Evolutionary conservation across 805 yeast species (phyloP).

Genomic region (Candida michaelii): DNA sequence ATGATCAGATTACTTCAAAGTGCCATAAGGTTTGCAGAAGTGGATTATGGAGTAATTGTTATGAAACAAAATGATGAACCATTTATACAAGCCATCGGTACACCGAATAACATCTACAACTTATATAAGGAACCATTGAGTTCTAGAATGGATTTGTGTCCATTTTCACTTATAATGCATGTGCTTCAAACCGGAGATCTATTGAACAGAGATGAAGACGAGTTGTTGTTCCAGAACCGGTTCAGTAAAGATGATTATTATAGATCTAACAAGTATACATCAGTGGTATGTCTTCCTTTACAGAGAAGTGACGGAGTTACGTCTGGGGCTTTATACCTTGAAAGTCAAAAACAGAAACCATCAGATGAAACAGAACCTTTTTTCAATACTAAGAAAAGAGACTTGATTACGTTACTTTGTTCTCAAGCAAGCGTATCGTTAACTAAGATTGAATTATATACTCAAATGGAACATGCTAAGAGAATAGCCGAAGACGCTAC

Average conservation of each 20-base stretch:
- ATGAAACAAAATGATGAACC: slow-evolving; percentile 24
- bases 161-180: slow-evolving; percentile 38
- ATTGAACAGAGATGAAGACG: slow-evolving; percentile 37
- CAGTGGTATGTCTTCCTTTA: slow-evolving; percentile 47
- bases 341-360: slow-evolving; percentile 7
- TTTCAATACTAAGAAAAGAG: slow-evolving; percentile 35
- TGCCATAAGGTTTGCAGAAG: slow-evolving; percentile 36
- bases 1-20: slow-evolving; percentile 38
- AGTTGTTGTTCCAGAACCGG: slow-evolving; percentile 28
- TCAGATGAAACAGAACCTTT: slow-evolving; percentile 10
- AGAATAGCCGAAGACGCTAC: slow-evolving; percentile 52
- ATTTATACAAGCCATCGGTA: slow-evolving; percentile 27
- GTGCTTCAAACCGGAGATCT: slow-evolving; percentile 37
- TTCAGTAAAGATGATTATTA: slow-evolving; percentile 44
- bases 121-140: slow-evolving; percentile 34
- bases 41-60: slow-evolving; percentile 33
- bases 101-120: slow-evolving; percentile 23
- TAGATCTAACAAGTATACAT: slow-evolving; percentile 28
- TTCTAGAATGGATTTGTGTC: slow-evolving; percentile 44
- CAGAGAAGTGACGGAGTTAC: slow-evolving; percentile 39
- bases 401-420: slow-evolving; percentile 43
- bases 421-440: slow-evolving; percentile 55
- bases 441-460: slow-evolving; percentile 46
- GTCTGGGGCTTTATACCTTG: slow-evolving; percentile 28
- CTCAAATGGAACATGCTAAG: slow-evolving; percentile 46